Evolutionary conservation across 441 rosid genomes (phyloP), one percentile per base, ranked within the genome.

Genomic region (Pelargonium myrrhifolium): DNA sequence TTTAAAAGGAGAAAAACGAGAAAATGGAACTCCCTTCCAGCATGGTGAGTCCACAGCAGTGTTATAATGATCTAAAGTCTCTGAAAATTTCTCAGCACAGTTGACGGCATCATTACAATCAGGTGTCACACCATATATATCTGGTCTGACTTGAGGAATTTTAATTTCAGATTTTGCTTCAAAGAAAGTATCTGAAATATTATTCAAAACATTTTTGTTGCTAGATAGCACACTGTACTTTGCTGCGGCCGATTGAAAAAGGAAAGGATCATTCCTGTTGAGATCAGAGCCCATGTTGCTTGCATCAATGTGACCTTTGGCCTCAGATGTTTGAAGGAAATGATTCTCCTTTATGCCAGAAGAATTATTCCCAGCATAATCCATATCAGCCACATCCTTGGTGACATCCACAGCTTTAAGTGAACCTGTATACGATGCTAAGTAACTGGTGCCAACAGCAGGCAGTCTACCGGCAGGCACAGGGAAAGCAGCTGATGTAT

Each of bases 31-130:
- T 72, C 84, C 86, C 78, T 66, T 84, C 81, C 82, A 85, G 82
- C 84, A 85, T 18, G 85, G 87, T 37, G 89, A 83, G 77, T 79
- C 94, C 79, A 74, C 81, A 53, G 78, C 71, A 64, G 53, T 85
- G 72, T 71, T 65, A 71, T 42, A 67, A 68, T 77, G 76, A 81
- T 77, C 85, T 10, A 79, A 65, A 77, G 62, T 77, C 58, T 87
- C 85, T 8, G 79, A 72, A 65, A 72, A 55, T 66, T 75, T 80
- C 64, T 80, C 84, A 65, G 73, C 47, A 72, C 72, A 69, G 72
- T 62, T 71, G 39, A 69, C 28, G 58, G 80, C 65, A 66, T 76
- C 78, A 74, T 72, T 76, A 74, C 60, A 62, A 68, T 79, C 80
- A 62, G 74, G 66, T 51, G 78, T 66, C 60, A 62, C 68, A 79